A percentile compares a stretch with the other conserved stretches of the same genome.
Conservation (phyloP, 1,284 basidiomycete species). For the Mycena sp. region DNA sequence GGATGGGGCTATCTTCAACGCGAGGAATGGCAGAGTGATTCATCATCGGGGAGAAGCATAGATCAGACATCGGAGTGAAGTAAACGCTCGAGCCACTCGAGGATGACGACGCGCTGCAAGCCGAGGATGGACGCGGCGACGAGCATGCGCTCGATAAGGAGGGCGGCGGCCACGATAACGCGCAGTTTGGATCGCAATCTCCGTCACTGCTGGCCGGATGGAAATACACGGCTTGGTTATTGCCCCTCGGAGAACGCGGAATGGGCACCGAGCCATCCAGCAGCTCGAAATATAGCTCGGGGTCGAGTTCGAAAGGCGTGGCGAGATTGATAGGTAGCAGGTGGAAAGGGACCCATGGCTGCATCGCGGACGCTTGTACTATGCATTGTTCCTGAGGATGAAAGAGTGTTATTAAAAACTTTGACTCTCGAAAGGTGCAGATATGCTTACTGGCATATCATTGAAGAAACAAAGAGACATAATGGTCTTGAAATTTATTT, state of each 20-base stretch:
- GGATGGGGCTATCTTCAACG: too few species aligned
- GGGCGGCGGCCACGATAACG: constrained; percentile 17
- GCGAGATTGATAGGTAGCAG: not conserved
- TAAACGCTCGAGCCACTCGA: constrained; percentile 3
- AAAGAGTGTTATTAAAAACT: too few species aligned
- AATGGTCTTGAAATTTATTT: not conserved
- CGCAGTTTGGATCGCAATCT: not conserved
- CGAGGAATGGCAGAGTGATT: not conserved
- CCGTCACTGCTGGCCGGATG: not conserved
- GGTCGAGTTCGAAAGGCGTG: not conserved
- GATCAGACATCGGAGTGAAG: constrained; percentile 15
- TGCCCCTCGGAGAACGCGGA: constrained; percentile 2
- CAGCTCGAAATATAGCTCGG: not conserved
- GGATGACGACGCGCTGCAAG: constrained; percentile 2
- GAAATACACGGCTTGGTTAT: not conserved
- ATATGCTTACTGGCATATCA: constrained; percentile 3
- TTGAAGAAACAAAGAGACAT: constrained; percentile 19
- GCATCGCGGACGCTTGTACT: too few species aligned
- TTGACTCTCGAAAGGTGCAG: not conserved
- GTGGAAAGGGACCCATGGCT: not conserved
- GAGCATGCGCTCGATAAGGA: not conserved
- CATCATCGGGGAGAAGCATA: not conserved
- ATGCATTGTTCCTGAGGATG: too few species aligned
- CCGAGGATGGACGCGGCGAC: not conserved
- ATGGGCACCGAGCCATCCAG: constrained; percentile 2